Percentiles rank a stretch among this genome's conserved stretches.
Conservation (phyloP, 495 filamentous ascomycete species). For the Halenospora varia region DNA sequence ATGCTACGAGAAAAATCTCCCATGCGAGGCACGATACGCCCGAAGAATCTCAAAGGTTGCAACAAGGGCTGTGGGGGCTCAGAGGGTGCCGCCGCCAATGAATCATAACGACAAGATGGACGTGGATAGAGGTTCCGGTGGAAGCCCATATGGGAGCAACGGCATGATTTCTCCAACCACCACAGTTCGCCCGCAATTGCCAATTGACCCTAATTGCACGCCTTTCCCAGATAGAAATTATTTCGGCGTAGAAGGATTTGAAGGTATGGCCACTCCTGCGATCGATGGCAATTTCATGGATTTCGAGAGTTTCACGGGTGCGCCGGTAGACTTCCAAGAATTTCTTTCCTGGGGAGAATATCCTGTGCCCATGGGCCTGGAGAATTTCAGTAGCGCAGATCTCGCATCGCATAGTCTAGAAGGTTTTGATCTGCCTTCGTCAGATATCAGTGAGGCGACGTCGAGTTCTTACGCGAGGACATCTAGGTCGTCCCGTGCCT, state of each 20-base stretch:
- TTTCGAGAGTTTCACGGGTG: background rate
- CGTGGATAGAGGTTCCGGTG: background rate
- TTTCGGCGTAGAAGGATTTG: background rate
- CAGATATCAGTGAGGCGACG: background rate
- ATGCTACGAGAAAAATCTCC: constrained; percentile 52
- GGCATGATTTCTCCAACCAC: background rate
- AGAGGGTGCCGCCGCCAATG: background rate
- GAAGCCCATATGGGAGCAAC: background rate
- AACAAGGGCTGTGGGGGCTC: background rate
- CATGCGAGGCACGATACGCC: constrained; percentile 51
- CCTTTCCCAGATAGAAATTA: background rate
- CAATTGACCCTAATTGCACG: background rate
- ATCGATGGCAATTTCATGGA: constrained; percentile 11
- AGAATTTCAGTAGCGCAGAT: constrained; percentile 9
- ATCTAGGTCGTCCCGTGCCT: constrained; percentile 32
- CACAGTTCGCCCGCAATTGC: background rate
- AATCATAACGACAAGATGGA: background rate
- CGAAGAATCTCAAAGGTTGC: constrained; percentile 48
- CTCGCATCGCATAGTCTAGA: constrained; percentile 15
- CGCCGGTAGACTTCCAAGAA: constrained; percentile 32
- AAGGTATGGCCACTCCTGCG: background rate
- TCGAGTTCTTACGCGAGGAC: constrained; percentile 10
- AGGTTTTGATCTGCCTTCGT: background rate
- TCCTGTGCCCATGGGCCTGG: background rate
- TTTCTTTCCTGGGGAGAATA: background rate